These are phyloP conservation scores for Fusarium poae DNA, from an alignment of 2,329 filamentous ascomycete genomes.

Conservation along the genomic window DNA sequence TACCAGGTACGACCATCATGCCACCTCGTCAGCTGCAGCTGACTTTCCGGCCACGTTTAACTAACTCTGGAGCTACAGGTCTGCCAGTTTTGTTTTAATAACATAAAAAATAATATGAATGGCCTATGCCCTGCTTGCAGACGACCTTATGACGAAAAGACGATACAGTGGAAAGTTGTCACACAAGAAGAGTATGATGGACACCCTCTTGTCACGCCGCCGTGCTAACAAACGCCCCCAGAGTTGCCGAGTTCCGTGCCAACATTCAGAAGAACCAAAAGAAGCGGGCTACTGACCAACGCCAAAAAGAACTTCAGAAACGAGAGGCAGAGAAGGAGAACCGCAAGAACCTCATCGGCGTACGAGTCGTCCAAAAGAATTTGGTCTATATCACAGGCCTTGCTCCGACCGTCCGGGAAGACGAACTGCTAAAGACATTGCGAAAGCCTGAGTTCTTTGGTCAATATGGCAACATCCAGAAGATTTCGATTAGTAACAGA, in stretches of 20 bases:
- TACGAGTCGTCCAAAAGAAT: slow-evolving; percentile 98
- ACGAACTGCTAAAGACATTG: slow-evolving; percentile 89
- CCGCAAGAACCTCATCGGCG: slow-evolving; percentile 94
- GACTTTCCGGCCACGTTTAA: slow-evolving; percentile 38
- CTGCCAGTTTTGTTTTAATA: slow-evolving; percentile 99
- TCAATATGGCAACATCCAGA: slow-evolving; percentile 97
- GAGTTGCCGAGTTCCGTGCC: slow-evolving; percentile 79
- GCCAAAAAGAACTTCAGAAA: slow-evolving; percentile 95
- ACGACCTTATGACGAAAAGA: slow-evolving; percentile 94
- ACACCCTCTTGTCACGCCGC: slow-evolving; percentile 8
- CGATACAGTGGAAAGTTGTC: slow-evolving; percentile 96
- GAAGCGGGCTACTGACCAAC: slow-evolving; percentile 83
- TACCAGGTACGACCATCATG: slow-evolving; percentile 81
- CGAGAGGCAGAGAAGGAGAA: slow-evolving; percentile 96
- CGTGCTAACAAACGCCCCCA: slow-evolving; percentile 54
- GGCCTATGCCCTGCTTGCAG: slow-evolving; percentile 97
- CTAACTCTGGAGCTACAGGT: slow-evolving; percentile 70
- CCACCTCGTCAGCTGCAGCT: not conserved
- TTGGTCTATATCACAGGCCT: slow-evolving; percentile 97
- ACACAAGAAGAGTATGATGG: slow-evolving; percentile 89
- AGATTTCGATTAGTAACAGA: slow-evolving; percentile 97
- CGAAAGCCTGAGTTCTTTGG: slow-evolving; percentile 95
- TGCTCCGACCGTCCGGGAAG: slow-evolving; percentile 90
- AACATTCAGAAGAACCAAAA: slow-evolving; percentile 92
- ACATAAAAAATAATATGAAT: slow-evolving; percentile 98